phyloP scores from a whole-genome alignment of 306 rosid genomes.

The Dryas drummondii region DNA sequence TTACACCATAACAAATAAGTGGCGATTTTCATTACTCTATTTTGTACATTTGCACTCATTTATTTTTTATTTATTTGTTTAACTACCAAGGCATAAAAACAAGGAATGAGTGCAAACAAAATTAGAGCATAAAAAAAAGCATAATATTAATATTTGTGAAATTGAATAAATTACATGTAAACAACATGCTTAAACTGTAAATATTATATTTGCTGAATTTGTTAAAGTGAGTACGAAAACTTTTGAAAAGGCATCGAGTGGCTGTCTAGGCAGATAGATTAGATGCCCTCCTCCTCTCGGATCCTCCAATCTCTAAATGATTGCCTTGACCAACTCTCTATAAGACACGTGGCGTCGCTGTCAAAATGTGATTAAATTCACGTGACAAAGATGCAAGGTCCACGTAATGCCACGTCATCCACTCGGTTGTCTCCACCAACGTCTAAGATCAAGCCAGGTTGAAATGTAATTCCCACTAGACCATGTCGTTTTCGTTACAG shows the following conservation, averaged over 20 bases:
- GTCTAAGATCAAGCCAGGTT: conserved; percentile 28
- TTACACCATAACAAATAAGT: too few relatives aligned
- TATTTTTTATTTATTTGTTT: too few relatives aligned
- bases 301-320: conserved; percentile 17
- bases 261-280: background rate
- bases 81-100: too few relatives aligned
- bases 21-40: too few relatives aligned
- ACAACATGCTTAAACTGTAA: background rate
- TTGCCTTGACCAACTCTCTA: background rate
- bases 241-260: background rate
- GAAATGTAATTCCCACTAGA: conserved; percentile 6
- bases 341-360: conserved; percentile 36
- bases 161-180: background rate
- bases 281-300: background rate
- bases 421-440: conserved; percentile 33
- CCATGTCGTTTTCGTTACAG: background rate
- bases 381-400: conserved; percentile 34
- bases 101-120: too few relatives aligned
- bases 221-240: background rate
- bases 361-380: conserved; percentile 20
- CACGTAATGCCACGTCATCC: conserved; percentile 27
- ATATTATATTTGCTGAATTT: background rate
- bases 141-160: too few relatives aligned
- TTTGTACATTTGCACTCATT: too few relatives aligned
- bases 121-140: too few relatives aligned